Evolutionary conservation across 805 yeast species (phyloP).

Genomic region (Danielia oregonensis): DNA sequence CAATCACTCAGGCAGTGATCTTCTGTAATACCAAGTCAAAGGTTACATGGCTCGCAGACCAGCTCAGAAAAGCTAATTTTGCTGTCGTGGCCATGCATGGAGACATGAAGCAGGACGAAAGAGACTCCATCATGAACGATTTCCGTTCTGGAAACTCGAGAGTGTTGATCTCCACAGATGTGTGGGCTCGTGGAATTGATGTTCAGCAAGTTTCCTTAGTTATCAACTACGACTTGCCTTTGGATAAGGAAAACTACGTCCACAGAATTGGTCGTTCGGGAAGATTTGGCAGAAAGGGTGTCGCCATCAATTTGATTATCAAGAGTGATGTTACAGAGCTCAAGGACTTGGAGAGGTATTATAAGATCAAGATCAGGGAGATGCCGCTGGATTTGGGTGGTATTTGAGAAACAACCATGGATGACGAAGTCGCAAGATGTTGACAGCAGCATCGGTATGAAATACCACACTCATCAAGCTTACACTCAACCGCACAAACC

Average conservation of each 20-base stretch:
- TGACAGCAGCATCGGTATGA: no score
- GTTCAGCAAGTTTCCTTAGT: conserved; percentile 97
- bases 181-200: conserved; percentile 98
- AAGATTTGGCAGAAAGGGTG: conserved; percentile 98
- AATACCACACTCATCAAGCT: no score
- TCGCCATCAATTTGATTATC: conserved; percentile 91
- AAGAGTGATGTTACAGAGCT: conserved; percentile 69
- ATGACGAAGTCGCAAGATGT: no score
- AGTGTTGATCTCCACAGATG: conserved; percentile 92
- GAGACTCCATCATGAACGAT: conserved; percentile 93
- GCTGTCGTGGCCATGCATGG: conserved; percentile 97
- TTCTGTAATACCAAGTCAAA: conserved; percentile 96
- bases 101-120: conserved; percentile 91
- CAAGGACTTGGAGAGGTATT: conserved; percentile 71
- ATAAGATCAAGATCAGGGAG: conserved; percentile 70
- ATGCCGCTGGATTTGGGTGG: conserved; percentile 46
- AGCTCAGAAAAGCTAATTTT: conserved; percentile 76
- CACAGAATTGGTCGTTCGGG: conserved; percentile 99
- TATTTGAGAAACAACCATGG: no score
- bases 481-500: no score
- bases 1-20: conserved; percentile 96
- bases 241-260: conserved; percentile 90
- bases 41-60: conserved; percentile 85
- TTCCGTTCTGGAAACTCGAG: conserved; percentile 92
- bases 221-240: conserved; percentile 91